Base-by-base conservation (phyloP, 768 basidiomycete species). In the Hydnomerulius pinastri region DNA sequence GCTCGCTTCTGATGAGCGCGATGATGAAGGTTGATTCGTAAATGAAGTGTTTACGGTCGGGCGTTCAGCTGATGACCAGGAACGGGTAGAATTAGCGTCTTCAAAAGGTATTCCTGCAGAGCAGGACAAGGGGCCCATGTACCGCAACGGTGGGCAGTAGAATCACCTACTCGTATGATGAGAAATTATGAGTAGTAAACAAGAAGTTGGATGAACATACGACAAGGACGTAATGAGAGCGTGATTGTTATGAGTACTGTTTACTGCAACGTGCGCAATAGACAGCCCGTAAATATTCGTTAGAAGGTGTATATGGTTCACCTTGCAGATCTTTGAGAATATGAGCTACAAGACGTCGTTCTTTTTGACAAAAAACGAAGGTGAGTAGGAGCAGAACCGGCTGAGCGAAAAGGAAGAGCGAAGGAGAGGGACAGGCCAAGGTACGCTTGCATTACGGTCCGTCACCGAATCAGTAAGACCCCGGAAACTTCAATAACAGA, bases 21-120 rank as follows among this genome's bases (percentile, higher is more conserved):
- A 61, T 49, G 58, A 47, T 42, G 57, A 57, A 41, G 55, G 57
- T 51, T 63, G 53, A 49, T 39, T 48, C 12, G 39, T 17, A 41
- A 62, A 51, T 8, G 70, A 62, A 24, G 72, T 74, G 61, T 71
- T 70, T 29, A 73, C 59, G 21, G 75, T 66, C 10, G 73, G 69
- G 38, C 68, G 69, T 48, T 66, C 63, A 18, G 62, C 46, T 41
- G 66, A 60, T 12, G 71, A 66, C 67, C 71, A 71, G 41, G 66
- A 48, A 28, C 62, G 59, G 39, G 39, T n/a, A 37, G 59, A 51
- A 30, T 47, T 55, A 46, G 51, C 33, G 40, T 63, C 60, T 50
- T 73, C 68, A 47, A 61, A 49, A 55, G 55, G 67, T 17, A 54
- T 43, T 45, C 64, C 61, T 4, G 60, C 41, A 43, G 74, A 66